Base-by-base conservation (phyloP, 371 early-diverging fungal genomes). In the Mortierella sp. region DNA sequence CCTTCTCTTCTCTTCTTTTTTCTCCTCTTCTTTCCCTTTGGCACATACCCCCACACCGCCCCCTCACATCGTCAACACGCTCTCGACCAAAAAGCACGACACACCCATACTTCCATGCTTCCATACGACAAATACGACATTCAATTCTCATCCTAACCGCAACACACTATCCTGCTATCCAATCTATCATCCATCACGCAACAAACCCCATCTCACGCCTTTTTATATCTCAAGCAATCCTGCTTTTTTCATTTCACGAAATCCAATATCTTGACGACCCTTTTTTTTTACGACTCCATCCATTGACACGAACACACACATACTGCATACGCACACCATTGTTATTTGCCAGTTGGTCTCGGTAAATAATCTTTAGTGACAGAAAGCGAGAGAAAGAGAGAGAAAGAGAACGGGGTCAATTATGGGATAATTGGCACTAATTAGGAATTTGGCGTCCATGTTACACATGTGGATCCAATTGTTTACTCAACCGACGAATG, bases 81-180 rank as follows among this genome's bases (percentile, higher is more conserved):
- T 45, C 55, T 55, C 34, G 55, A 55, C 34, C 55, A 55, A 55
- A 55, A 55, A 55, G 55, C 55, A 31, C 55, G 55, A 55, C 55
- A 4, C 52, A 9, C 67, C 9, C 43, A 10, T 24, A 24, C 34
- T 10, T n/a, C 13, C 29, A 50, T 29, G 37, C 41, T 31, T 29
- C 10, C 8, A 14, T 7, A 53, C 16, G 55, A n/a, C n/a, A n/a
- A n/a, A n/a, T n/a, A n/a, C n/a, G n/a, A n/a, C n/a, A n/a, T n/a
- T n/a, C 22, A 37, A 40, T 39, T 40, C 64, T 40, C 37, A 40
- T 64, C 22, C 41, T 9, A 9, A 63, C 19, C 39, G 11, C 63
- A 9, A 8, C 64, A 22, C 26, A n/a, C 22, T 22, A n/a, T 40
- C 39, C 39, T 40, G 11, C 41, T 64, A 40, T 64, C 64, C 41